Evolutionary conservation across 2,329 filamentous ascomycete species (phyloP).

Genomic region (Neopestalotiopsis sp.): DNA sequence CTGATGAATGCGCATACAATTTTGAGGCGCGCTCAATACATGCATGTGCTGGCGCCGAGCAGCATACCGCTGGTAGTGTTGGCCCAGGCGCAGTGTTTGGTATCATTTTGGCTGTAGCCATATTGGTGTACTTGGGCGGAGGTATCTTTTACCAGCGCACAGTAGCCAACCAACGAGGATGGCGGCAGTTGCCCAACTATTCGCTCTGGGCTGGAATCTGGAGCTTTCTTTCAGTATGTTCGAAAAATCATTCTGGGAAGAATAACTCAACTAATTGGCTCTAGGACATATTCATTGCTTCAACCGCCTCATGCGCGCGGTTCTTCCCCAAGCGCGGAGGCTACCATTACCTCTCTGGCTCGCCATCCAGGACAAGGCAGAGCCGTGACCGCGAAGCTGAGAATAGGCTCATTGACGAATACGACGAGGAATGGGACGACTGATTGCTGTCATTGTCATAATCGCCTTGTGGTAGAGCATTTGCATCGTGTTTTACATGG

Average conservation of each 20-base stretch:
- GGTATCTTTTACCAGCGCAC: constrained; percentile 96
- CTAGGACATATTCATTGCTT: constrained; percentile 70
- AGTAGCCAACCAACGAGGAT: constrained; percentile 91
- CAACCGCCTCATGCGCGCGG: constrained; percentile 72
- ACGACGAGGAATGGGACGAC: constrained; percentile 98
- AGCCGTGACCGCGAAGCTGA: constrained; percentile 74
- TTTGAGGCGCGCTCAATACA: constrained; percentile 89
- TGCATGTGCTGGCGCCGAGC: constrained; percentile 74
- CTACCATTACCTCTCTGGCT: constrained; percentile 68
- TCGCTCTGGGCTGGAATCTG: constrained; percentile 88
- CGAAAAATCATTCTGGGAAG: constrained; percentile 22
- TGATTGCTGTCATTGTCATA: constrained; percentile 36
- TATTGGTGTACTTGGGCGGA: constrained; percentile 88
- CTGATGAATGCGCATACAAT: constrained; percentile 92
- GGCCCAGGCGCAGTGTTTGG: constrained; percentile 81
- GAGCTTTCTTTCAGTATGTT: constrained; percentile 80
- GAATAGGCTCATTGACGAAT: constrained; percentile 91
- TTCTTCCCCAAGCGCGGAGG: constrained; percentile 69
- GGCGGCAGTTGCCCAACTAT: constrained; percentile 95
- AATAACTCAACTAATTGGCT: constrained; percentile 3
- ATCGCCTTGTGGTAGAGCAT: not conserved
- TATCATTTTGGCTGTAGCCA: constrained; percentile 78
- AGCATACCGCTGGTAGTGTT: constrained; percentile 75
- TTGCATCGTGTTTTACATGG: not conserved
- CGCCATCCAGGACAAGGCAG: constrained; percentile 47